phyloP scores from a whole-genome alignment of 345 rosid genomes.

The Populus nigra region DNA sequence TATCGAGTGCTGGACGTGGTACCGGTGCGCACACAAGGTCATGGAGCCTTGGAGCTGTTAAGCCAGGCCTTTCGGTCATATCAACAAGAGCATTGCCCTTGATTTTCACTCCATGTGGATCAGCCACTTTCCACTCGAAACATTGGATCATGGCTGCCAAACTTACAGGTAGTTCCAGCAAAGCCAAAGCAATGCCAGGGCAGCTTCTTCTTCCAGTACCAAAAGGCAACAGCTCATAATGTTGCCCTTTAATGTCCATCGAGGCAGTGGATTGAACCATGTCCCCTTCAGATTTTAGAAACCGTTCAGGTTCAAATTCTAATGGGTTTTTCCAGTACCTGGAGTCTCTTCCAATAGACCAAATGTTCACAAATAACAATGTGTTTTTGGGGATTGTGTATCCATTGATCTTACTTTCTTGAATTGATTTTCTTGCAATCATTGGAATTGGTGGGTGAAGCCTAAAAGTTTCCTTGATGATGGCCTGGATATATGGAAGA shows the following conservation, averaged over 20 bases:
- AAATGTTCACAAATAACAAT: conserved; percentile 35
- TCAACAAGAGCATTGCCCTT: conserved; percentile 8
- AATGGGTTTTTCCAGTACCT: conserved; percentile 38
- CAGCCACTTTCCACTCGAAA: conserved; percentile 34
- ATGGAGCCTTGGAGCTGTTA: conserved; percentile 37
- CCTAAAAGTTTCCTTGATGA: conserved; percentile 44
- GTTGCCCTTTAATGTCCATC: conserved; percentile 38
- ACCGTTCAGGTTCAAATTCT: conserved; percentile 40
- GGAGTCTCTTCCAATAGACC: conserved; percentile 47
- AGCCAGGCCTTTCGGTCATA: conserved; percentile 43
- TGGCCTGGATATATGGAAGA: conserved; percentile 41
- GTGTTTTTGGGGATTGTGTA: conserved; percentile 32
- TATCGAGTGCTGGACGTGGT: conserved; percentile 6
- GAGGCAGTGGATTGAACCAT: too few species aligned
- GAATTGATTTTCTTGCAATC: conserved; percentile 28
- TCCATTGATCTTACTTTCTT: conserved; percentile 26
- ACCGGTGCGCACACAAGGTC: conserved; percentile 37
- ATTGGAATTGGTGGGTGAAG: conserved; percentile 52
- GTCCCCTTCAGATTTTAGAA: not conserved
- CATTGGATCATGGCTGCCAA: conserved; percentile 48
- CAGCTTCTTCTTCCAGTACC: conserved; percentile 51
- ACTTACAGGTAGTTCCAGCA: conserved; percentile 31
- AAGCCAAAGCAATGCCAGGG: conserved; percentile 43
- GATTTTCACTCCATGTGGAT: not conserved
- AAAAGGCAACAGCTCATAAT: conserved; percentile 42